Evolutionary conservation across 139 green algal genomes (phyloP), one percentile per base, ranked within the genome.

Genomic region (Spirogloea muscicola): DNA sequence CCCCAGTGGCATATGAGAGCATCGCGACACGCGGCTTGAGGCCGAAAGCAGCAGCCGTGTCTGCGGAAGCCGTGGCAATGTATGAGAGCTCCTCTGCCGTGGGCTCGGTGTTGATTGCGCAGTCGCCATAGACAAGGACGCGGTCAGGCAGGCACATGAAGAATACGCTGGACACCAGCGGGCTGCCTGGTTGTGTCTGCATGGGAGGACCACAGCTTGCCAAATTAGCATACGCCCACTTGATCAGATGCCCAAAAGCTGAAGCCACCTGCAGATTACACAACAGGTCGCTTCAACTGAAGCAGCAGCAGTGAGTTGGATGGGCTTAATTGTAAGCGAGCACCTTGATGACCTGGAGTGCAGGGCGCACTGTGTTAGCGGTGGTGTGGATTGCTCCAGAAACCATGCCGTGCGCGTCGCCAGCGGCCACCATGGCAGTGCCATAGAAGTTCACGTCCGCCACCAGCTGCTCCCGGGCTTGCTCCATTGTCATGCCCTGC

Each of bases 91-190:
- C 81, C 27, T 84, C 78, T 7, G 82, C 58, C 39, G 39, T 89
- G 18, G 91, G 91, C 43, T 89, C 81, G n/a, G 90, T 86, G 66
- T 94, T 95, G 21, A 96, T 91, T 0, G 91, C 91, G 69, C 91
- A 96, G 84, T 73, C 64, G 5, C 21, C 64, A 43, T 73, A 73
- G 21, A 66, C 51, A 21, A 68, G 51, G 1, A 73, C 41, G 18
- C 87, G 84, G 80, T 96, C 89, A 5, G 90, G 91, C 34, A 96
- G 82, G 72, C 90, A 91, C 91, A 96, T 96, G 87, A 96, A 94
- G 85, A 96, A 96, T 2, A 95, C 67, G 39, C 81, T 91, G 7
- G 88, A 95, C 18, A 96, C 86, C 2, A 85, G 37, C 3, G 18
- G 25, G 0, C 43, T 68, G 16, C 40, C 63, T 18, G 77, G 77